A percentile compares a stretch with the other conserved stretches of the same genome.
Conservation (phyloP, 2,329 filamentous ascomycete species). For the Alternaria brassicicola region DNA sequence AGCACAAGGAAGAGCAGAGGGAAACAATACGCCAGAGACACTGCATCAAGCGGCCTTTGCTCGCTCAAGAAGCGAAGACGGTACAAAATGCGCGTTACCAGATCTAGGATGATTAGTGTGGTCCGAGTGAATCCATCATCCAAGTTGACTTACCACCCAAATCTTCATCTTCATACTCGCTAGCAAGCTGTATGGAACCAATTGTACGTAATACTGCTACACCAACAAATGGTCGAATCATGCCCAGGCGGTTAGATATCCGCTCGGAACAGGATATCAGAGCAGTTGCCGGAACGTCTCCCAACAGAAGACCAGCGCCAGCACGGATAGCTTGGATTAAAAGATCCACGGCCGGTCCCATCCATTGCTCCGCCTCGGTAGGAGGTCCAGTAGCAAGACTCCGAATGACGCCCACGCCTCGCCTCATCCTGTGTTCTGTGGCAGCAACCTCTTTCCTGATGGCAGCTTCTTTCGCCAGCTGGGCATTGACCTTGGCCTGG, state of each 20-base stretch:
- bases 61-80: constrained; percentile 88
- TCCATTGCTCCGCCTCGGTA: constrained; percentile 88
- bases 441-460: constrained; percentile 76
- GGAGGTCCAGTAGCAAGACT: constrained; percentile 84
- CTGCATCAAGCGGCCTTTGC: constrained; percentile 88
- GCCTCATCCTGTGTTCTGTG: constrained; percentile 72
- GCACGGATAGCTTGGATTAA: constrained; percentile 77
- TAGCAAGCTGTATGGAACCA: constrained; percentile 72
- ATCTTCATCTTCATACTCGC: constrained; percentile 77
- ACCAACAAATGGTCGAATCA: constrained; percentile 81
- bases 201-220: constrained; percentile 83
- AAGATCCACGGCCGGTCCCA: constrained; percentile 77
- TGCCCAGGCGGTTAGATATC: constrained; percentile 74
- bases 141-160: constrained; percentile 61
- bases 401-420: constrained; percentile 84
- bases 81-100: constrained; percentile 89
- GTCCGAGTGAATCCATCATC: background rate
- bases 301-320: constrained; percentile 81
- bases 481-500: constrained; percentile 85
- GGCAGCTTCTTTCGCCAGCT: constrained; percentile 82
- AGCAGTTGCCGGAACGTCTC: constrained; percentile 75
- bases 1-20: constrained; percentile 82
- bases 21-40: constrained; percentile 85
- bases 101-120: constrained; percentile 48
- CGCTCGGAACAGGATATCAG: constrained; percentile 82